Base-by-base conservation (phyloP, 2,329 filamentous ascomycete species). In the Diaporthe vaccinii region DNA sequence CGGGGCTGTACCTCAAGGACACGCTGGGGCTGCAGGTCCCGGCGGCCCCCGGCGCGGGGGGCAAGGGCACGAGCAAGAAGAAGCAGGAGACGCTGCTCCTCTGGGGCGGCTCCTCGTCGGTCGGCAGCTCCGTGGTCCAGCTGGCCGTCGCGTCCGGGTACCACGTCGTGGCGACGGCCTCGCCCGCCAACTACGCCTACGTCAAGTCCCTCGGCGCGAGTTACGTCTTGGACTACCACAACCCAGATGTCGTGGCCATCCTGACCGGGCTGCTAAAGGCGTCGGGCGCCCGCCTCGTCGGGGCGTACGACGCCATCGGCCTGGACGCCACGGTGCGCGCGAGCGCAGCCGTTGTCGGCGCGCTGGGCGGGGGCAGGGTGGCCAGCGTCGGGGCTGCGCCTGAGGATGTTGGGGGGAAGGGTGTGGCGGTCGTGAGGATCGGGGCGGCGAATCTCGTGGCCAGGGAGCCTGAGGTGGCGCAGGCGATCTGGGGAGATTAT, bases 101-200 rank as follows among this genome's bases (percentile, higher is more conserved):
- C 28, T 89, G 86, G 85, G 87, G 87, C 51, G 89, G 87, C 6
- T 84, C 86, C 2, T 83, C 84, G 6, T 83, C 81, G 44, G 85
- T 87, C 4, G 86, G 86, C 6, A 82, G 82, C 76, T 84, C 83
- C 57, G 85, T 84, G 6, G 83, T 87, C 17, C 86, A 88, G 76
- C 82, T 88, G 20, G 76, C 83, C 51, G 62, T 69, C 12, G 76
- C 76, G 61, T 53, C 76, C 4, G 77, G 76, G 39, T 76, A 77
- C 41, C 65, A 55, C 39, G 76, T 78, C 20, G 70, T 75, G 44
- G 65, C 74, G 22, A 75, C 74, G 17, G 74, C 74, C 17, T 69
- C 61, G 44, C 71, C 74, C 22, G 28, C 70, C 20, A 75, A 75
- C 57, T 75, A 74, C 22, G 57, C 2, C 46, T 75, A 74, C 46